These are phyloP conservation scores for Speleostelium caveatum DNA, from an alignment of 78 protist genomes.

Conservation along the genomic window DNA sequence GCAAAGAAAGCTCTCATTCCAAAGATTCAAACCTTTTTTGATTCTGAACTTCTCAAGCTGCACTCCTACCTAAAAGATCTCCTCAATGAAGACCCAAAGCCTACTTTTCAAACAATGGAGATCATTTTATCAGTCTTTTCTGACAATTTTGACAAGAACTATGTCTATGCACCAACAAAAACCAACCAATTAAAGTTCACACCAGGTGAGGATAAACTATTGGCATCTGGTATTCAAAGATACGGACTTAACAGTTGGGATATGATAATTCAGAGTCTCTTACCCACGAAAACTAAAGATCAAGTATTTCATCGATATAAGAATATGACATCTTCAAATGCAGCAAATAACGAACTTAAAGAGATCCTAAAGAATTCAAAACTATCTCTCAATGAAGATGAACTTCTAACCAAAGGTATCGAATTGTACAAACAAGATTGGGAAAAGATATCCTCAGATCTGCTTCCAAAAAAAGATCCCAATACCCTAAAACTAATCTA, in stretches of 20 bases:
- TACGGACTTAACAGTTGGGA: conserved; percentile 33
- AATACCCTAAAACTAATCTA: neutral
- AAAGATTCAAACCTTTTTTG: neutral
- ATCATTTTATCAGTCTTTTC: conserved; percentile 25
- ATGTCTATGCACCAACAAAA: neutral
- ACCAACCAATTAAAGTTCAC: conserved; percentile 21
- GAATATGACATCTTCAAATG: neutral
- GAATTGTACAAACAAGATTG: conserved; percentile 9
- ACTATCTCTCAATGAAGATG: conserved; percentile 18
- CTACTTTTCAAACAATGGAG: conserved; percentile 39
- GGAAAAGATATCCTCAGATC: conserved; percentile 18
- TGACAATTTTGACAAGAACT: neutral
- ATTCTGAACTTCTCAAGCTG: conserved; percentile 22
- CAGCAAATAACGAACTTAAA: conserved; percentile 17
- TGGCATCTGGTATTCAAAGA: conserved; percentile 29
- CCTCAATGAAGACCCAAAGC: conserved; percentile 32
- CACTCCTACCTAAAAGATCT: conserved; percentile 45
- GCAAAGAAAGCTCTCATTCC: conserved; percentile 27
- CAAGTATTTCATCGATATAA: conserved; percentile 67
- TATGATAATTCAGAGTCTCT: neutral
- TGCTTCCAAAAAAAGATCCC: conserved; percentile 5
- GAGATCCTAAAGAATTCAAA: neutral
- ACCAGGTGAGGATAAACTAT: conserved; percentile 38
- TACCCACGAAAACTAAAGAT: conserved; percentile 46
- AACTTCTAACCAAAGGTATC: neutral